A percentile compares a stretch with the other conserved stretches of the same genome.
These are phyloP conservation scores for Rosa hybrid DNA, from an alignment of 331 rosid genomes.

Conservation along the genomic window DNA sequence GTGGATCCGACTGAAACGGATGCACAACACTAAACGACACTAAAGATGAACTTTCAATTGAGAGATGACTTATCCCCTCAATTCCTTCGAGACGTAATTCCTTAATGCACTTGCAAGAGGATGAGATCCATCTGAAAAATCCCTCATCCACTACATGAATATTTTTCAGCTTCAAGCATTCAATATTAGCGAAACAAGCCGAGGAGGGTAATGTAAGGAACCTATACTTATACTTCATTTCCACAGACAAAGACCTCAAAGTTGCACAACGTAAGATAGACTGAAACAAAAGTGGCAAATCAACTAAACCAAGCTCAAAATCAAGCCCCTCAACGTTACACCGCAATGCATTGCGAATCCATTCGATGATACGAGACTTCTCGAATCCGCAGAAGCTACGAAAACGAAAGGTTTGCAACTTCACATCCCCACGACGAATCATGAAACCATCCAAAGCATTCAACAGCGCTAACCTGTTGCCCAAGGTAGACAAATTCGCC, in stretches of 20 bases:
- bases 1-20: not conserved
- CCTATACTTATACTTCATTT: not conserved
- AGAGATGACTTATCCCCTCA: not conserved
- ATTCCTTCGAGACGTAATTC: not conserved
- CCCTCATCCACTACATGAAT: not conserved
- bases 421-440: not conserved
- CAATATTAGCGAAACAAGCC: not conserved
- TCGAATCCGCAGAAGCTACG: no score
- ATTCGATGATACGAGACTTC: not conserved
- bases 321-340: not conserved
- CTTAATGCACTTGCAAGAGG: not conserved
- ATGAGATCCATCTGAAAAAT: conserved; percentile 8
- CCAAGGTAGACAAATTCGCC: not conserved
- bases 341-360: not conserved
- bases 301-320: not conserved
- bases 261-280: not conserved
- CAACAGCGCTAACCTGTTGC: not conserved
- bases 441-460: not conserved
- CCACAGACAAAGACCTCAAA: not conserved
- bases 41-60: not conserved
- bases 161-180: not conserved
- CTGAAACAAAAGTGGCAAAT: not conserved
- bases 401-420: not conserved
- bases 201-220: not conserved
- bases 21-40: not conserved